Evolutionary conservation across 1,284 basidiomycete genomes (phyloP), one percentile per base, ranked within the genome.

Genomic region (Bondarzewia mesenterica): DNA sequence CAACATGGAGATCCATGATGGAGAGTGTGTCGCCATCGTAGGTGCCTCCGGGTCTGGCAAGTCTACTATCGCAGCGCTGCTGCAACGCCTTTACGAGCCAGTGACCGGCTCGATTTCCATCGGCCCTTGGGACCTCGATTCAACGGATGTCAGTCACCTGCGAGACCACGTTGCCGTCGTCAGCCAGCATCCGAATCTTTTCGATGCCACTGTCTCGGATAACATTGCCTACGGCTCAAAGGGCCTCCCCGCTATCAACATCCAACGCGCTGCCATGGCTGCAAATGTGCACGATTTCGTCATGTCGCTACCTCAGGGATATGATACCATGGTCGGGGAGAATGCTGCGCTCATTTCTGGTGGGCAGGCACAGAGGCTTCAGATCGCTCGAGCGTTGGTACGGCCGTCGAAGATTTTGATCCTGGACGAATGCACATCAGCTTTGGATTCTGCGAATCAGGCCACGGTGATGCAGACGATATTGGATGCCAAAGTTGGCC

Each of bases 401-500:
- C 71, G 81, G 10, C 74, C 77, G 0, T 73, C 85, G 0, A 75
- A 72, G 29, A 77, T 96, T n/a, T 72, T 97, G 26, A 83, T 98
- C 43, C 72, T 98, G 43, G 95, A 98, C 66, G 95, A 98, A 65
- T 95, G 90, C 62, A 99, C 95, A 6, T 86, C 82, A 37, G 91
- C 94, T 5, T 72, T 98, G 49, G 95, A 98, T 63, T 69, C 78
- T 1, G 80, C 81, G 54, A 95, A 92, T 64, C 85, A 93, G 66
- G 72, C 74, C 3, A 79, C 78, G 20, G 83, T 97, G 32, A 72
- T 95, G 60, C 82, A 92, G 51, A 85, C 90, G 12, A 80, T 95
- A 35, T 67, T 71, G 49, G 64, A 66, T 38, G 80, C 84, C 53
- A 82, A 80, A 65, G 65, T 70, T 16, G 80, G 78, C 4, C 74